These are phyloP conservation scores for Protomyces gravidus DNA, from an alignment of 1,139 yeast species.

Conservation along the genomic window DNA sequence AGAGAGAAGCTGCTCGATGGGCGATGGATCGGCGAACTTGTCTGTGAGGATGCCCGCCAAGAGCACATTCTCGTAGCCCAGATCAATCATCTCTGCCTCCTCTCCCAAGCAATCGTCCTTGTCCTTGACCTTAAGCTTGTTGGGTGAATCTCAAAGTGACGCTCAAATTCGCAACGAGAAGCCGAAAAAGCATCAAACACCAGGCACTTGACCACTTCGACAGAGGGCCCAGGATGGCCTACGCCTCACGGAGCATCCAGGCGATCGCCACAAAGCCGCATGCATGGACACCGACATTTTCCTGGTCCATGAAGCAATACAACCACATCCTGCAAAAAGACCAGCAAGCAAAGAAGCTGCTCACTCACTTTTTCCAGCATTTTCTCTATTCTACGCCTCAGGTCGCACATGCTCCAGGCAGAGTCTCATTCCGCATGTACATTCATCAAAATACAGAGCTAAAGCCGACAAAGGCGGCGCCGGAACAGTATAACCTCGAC, in stretches of 20 bases:
- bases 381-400: conserved; percentile 25
- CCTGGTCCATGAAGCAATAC: conserved; percentile 12
- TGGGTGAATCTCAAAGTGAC: too few relatives aligned
- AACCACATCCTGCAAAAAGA: conserved; percentile 23
- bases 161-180: too few relatives aligned
- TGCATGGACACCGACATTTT: conserved; percentile 24
- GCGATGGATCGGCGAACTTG: conserved; percentile 41
- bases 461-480: conserved; percentile 14
- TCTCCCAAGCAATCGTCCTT: too few relatives aligned
- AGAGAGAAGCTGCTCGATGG: conserved; percentile 83
- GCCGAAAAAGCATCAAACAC: too few relatives aligned
- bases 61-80: conserved; percentile 26
- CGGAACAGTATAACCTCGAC: conserved; percentile 24
- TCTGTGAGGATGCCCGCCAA: conserved; percentile 18
- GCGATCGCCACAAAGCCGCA: conserved; percentile 25
- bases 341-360: conserved; percentile 19
- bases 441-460: conserved; percentile 19
- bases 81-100: conserved; percentile 26
- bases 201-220: too few relatives aligned
- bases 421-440: conserved; percentile 17
- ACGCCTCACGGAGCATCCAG: conserved; percentile 18
- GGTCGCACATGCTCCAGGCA: conserved; percentile 20
- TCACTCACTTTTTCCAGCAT: conserved; percentile 24
- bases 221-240: too few relatives aligned
- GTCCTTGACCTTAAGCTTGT: too few relatives aligned